Base-by-base conservation (phyloP, 805 yeast genomes). In the Cyberlindnera sargentensis region DNA sequence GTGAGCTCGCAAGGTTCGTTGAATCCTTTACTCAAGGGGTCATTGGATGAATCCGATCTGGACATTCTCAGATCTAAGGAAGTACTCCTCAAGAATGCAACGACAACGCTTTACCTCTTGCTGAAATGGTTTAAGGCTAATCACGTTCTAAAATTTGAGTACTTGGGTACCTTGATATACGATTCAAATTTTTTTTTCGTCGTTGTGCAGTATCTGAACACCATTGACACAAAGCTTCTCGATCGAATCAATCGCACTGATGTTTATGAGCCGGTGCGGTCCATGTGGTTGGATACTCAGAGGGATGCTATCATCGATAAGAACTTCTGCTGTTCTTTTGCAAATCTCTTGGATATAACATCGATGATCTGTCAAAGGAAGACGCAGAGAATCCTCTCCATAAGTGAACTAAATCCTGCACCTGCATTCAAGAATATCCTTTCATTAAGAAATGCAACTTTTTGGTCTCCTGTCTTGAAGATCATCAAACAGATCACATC, bases 401-500 rank as follows among this genome's bases (percentile, higher is more conserved):
- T 84, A 32, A 75, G 76, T 44, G 86, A 80, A 41, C 71, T 64
- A 51, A 81, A 76, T 47, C 83, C 90, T 1, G 73, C 86, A 0
- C 84, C 78, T 20, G 61, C 75, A 4, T 68, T 84, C 46, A 75
- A 84, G 50, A 72, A 76, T 52, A 62, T 85, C 5, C 65, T 75
- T 39, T 66, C 75, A 4, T 70, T 88, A 36, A 82, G 79, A 57
- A 87, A 85, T 55, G 58, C 67, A 25, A 72, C 73, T 8, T 61
- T 88, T 25, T 81, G 84, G 64, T 68, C 68, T 40, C 90, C 95
- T 1, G 78, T 85, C 4, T 66, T 90, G 53, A 81, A 80, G 55
- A 73, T 85, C 1, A 68, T 90, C 47, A 89, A 86, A 60, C 80
- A 84, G 48, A 72, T 89, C 40, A 80, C 89, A 2, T 96, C 97